phyloP scores from a whole-genome alignment of 352 stramenopile species.

The Pythium dissotocum region DNA sequence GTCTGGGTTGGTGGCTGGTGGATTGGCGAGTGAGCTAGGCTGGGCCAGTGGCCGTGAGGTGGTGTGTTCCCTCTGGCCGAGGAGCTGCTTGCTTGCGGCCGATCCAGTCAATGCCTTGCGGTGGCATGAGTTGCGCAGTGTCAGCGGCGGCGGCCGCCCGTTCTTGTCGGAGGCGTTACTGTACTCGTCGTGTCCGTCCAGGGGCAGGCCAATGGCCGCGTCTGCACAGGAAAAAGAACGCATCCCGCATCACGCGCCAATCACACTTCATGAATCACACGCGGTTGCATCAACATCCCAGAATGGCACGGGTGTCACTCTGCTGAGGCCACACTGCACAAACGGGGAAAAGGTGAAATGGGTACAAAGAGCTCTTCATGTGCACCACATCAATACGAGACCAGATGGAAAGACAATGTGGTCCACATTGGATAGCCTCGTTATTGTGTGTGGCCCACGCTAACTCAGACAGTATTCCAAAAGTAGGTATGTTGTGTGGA shows the following conservation, averaged over 20 bases:
- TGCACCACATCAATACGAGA: background rate
- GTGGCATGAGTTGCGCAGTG: background rate
- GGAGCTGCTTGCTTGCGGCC: background rate
- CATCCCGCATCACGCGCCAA: background rate
- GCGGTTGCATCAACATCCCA: background rate
- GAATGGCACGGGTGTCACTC: background rate
- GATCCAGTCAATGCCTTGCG: conserved; percentile 4
- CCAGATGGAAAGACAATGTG: background rate
- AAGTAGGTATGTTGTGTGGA: background rate
- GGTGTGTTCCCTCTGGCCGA: too few species aligned
- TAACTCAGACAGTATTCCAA: background rate
- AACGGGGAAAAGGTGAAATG: background rate
- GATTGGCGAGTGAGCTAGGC: background rate
- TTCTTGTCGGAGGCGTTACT: conserved; percentile 24
- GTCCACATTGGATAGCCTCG: conserved; percentile 1
- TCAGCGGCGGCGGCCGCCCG: background rate
- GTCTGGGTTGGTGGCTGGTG: background rate
- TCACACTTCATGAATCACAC: background rate
- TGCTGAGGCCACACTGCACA: background rate
- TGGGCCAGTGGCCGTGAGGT: too few species aligned
- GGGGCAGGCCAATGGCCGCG: conserved; percentile 1
- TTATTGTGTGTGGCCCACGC: background rate
- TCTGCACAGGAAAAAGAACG: conserved; percentile 16
- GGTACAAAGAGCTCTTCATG: conserved; percentile 7
- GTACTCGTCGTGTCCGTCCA: conserved; percentile 9